Base-by-base conservation (phyloP, 768 basidiomycete genomes). In the Mycena haematopus region DNA sequence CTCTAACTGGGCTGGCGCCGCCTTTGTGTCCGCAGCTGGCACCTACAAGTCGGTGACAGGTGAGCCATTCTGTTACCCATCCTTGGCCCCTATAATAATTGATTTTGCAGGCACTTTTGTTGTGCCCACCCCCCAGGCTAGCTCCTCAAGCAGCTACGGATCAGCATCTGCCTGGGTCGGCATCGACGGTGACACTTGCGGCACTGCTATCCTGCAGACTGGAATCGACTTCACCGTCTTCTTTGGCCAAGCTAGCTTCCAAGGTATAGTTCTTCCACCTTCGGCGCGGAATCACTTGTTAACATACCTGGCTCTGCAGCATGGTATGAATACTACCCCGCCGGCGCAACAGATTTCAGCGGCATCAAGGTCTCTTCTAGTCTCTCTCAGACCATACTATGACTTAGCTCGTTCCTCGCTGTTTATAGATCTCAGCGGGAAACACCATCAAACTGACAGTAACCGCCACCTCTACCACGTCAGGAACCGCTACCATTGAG, bases 121-220 rank as follows among this genome's bases (percentile, higher is more conserved):
- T 22, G 72, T 76, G 15, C 76, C 76, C 27, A 77, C 71, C 11
- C 75, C 74, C 17, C 52, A 53, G 10, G 6, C 29, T 31, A 4
- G 36, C 47, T 52, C 50, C 77, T 70, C 74, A 1, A 55, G 68
- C 19, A 70, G 71, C n/a, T 70, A 68, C 44, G 69, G 66, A 42
- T 54, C 76, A 10, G 72, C 74, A 1, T 73, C 77, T 14, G 74
- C 74, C 0, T 78, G 75, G 76, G 76, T 78, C 44, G 76, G 77
- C 27, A 75, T 77, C 51, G 76, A 76, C 61, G 77, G 77, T n/a
- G 74, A 75, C 70, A 75, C 77, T 27, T 78, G 77, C 63, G 68
- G 63, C 19, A 68, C 52, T 45, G 74, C 75, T 31, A 76, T 77
- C 29, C 4, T 31, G 42, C 76, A 77, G 67, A 76, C 77, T 24